Conservation (phyloP, 1,139 yeast genomes). For the Yamadazyma songkhlaensis region DNA sequence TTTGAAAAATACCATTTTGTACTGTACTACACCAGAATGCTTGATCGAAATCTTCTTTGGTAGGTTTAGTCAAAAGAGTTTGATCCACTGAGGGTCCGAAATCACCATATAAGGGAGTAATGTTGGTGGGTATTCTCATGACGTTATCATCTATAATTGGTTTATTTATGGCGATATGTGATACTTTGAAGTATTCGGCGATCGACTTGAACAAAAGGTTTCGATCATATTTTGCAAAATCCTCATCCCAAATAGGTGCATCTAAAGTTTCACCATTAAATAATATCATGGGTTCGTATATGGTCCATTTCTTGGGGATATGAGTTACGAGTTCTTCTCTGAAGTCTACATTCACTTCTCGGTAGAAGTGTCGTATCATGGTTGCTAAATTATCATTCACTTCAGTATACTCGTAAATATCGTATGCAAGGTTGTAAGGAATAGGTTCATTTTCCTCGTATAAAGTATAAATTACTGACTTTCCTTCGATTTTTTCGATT, state of each 20-base stretch:
- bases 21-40: slow-evolving; percentile 72
- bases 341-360: not conserved
- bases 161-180: slow-evolving; percentile 70
- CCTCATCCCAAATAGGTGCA: slow-evolving; percentile 28
- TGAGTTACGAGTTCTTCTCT: not conserved
- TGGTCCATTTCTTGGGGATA: slow-evolving; percentile 54
- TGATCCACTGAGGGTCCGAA: slow-evolving; percentile 49
- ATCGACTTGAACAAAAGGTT: slow-evolving; percentile 26
- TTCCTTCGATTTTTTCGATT: slow-evolving; percentile 16
- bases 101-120: slow-evolving; percentile 61
- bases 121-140: slow-evolving; percentile 62
- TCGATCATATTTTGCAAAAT: slow-evolving; percentile 7
- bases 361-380: not conserved
- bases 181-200: slow-evolving; percentile 19
- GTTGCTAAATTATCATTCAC: not conserved
- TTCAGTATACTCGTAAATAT: not conserved
- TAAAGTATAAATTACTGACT: slow-evolving; percentile 15
- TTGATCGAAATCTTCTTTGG: slow-evolving; percentile 35
- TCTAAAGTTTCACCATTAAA: slow-evolving; percentile 47
- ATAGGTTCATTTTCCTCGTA: not conserved
- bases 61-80: slow-evolving; percentile 34
- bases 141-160: slow-evolving; percentile 57
- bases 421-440: slow-evolving; percentile 1
- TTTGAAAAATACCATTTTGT: slow-evolving; percentile 76
- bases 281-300: slow-evolving; percentile 68